Evolutionary conservation across 1,284 basidiomycete genomes (phyloP).

Genomic region (Pseudozyma tsukubaensis): DNA sequence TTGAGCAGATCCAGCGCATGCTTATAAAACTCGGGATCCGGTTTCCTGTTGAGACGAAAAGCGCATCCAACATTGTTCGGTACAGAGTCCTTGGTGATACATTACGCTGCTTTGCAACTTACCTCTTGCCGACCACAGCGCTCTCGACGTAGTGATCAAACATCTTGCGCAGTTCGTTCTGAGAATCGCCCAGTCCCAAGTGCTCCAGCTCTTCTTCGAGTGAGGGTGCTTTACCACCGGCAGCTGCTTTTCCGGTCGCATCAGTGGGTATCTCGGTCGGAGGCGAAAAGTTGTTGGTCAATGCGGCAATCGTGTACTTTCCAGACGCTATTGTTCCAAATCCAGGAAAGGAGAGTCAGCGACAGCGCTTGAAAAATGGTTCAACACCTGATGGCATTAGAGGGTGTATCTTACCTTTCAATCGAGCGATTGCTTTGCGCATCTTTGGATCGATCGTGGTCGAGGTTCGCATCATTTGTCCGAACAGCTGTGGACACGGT

Average conservation of each 20-base stretch:
- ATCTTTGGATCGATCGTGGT: constrained; percentile 59
- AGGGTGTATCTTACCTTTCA: constrained; percentile 46
- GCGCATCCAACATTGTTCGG: not conserved
- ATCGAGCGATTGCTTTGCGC: constrained; percentile 55
- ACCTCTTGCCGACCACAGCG: constrained; percentile 67
- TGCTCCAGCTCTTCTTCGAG: constrained; percentile 59
- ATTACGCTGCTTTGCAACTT: constrained; percentile 2
- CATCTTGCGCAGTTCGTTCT: constrained; percentile 51
- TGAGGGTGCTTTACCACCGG: constrained; percentile 20
- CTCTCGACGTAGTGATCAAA: constrained; percentile 69
- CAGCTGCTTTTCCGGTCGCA: constrained; percentile 2
- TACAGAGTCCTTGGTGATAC: not conserved
- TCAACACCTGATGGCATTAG: too few relatives aligned
- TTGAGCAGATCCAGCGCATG: constrained; percentile 64
- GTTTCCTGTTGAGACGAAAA: constrained; percentile 59
- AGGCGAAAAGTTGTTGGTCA: constrained; percentile 69
- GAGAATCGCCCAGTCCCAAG: constrained; percentile 48
- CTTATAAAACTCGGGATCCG: constrained; percentile 68
- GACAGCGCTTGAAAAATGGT: not conserved
- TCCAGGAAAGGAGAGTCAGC: not conserved
- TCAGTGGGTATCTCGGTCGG: constrained; percentile 44
- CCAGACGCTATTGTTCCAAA: constrained; percentile 49
- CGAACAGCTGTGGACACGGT: constrained; percentile 61
- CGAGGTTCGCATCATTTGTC: constrained; percentile 68
- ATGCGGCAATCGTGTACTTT: constrained; percentile 65